Percentiles rank a stretch among this genome's conserved stretches.
Conservation (phyloP, 331 rosid species). For the Prunus yedoensis region DNA sequence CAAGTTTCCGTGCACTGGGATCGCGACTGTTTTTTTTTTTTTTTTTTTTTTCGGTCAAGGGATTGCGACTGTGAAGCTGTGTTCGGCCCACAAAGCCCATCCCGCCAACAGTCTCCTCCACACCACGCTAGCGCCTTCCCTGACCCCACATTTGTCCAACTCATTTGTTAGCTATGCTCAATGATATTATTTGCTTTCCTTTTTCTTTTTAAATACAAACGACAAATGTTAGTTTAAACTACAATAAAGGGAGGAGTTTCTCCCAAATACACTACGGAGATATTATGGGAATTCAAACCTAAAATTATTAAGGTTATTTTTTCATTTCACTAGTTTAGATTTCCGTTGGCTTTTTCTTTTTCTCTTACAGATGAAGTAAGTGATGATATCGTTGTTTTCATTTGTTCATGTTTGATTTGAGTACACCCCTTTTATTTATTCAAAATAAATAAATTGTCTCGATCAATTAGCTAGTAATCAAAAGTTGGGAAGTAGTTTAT, state of each 20-base stretch:
- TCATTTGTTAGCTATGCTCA: no score
- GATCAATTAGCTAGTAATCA: no score
- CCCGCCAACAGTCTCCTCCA: constrained; percentile 31
- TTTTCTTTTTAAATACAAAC: no score
- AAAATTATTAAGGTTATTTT: no score
- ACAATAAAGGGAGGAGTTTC: rapidly evolving
- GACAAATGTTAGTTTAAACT: no score
- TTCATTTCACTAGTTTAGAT: rapidly evolving
- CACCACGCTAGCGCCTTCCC: constrained; percentile 32
- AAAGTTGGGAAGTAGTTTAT: no score
- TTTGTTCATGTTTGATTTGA: no score
- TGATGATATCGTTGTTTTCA: background rate
- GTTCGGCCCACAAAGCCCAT: constrained; percentile 59
- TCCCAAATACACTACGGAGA: rapidly evolving
- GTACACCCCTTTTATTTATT: no score
- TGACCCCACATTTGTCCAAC: constrained; percentile 35
- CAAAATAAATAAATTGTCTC: no score
- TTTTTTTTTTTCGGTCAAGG: no score
- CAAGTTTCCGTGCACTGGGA: constrained; percentile 23
- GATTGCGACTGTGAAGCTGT: constrained; percentile 26
- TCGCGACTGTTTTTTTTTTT: background rate
- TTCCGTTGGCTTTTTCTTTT: background rate
- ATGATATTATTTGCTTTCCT: no score
- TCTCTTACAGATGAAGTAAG: background rate
- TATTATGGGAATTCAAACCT: rapidly evolving